A percentile compares a stretch with the other conserved stretches of the same genome.
These are phyloP conservation scores for Peziza echinospora DNA, from an alignment of 495 filamentous ascomycete genomes.

Conservation along the genomic window DNA sequence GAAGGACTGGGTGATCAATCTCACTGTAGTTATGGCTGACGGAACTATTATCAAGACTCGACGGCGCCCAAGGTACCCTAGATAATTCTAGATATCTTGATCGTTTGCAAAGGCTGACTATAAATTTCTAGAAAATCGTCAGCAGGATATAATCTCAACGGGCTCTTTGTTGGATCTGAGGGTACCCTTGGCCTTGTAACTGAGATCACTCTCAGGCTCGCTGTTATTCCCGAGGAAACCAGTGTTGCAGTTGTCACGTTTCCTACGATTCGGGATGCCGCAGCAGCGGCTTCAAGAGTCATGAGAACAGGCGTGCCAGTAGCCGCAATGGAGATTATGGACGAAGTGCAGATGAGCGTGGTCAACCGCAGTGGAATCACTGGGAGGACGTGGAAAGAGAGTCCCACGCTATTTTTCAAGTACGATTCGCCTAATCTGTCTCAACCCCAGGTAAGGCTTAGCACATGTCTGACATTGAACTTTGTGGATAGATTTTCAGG, in stretches of 20 bases:
- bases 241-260: slow-evolving; percentile 77
- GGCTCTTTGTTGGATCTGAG: slow-evolving; percentile 76
- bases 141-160: slow-evolving; percentile 73
- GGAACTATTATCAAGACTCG: slow-evolving; percentile 79
- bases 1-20: slow-evolving; percentile 80
- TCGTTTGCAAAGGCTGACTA: neutral
- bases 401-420: slow-evolving; percentile 87
- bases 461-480: neutral
- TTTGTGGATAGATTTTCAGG: slow-evolving; percentile 22
- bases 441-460: slow-evolving; percentile 2
- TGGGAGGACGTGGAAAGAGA: slow-evolving; percentile 45
- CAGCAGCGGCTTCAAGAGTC: slow-evolving; percentile 56
- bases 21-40: slow-evolving; percentile 85
- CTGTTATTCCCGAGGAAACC: slow-evolving; percentile 50
- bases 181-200: slow-evolving; percentile 81
- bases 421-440: no score
- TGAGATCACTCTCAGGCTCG: slow-evolving; percentile 65
- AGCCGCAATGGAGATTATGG: slow-evolving; percentile 75
- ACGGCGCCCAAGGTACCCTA: slow-evolving; percentile 38
- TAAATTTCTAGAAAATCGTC: slow-evolving; percentile 38
- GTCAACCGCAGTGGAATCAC: slow-evolving; percentile 68
- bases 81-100: no score
- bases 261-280: slow-evolving; percentile 51
- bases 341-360: slow-evolving; percentile 85
- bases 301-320: slow-evolving; percentile 64